Evolutionary conservation across 495 filamentous ascomycete genomes (phyloP).

Genomic region (Lasiosphaeria ovina): DNA sequence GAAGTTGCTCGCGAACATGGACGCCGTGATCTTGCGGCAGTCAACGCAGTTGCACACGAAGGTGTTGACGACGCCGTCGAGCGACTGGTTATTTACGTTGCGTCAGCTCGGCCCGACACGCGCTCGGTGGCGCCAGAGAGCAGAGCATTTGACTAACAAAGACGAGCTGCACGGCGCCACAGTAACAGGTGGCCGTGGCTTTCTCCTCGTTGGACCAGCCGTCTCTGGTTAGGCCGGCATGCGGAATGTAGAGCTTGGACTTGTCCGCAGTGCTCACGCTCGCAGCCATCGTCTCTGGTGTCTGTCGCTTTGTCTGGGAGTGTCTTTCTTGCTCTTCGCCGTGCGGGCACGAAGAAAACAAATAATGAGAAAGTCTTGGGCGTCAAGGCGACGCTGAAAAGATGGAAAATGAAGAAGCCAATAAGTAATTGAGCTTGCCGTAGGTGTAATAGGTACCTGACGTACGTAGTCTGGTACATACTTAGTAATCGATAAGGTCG

Average conservation of each 20-base stretch:
- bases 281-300: constrained; percentile 10
- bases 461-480: too few species aligned
- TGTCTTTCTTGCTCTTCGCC: neutral
- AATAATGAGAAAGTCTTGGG: neutral
- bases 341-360: neutral
- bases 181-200: constrained; percentile 56
- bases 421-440: neutral
- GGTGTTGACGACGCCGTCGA: constrained; percentile 44
- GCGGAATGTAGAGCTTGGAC: constrained; percentile 26
- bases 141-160: constrained; percentile 41
- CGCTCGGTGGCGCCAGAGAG: neutral
- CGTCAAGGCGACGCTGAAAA: neutral
- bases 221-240: constrained; percentile 28
- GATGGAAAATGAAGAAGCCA: neutral
- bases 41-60: constrained; percentile 59
- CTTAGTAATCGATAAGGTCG: neutral
- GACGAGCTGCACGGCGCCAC: constrained; percentile 53
- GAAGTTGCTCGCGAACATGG: constrained; percentile 59
- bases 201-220: constrained; percentile 41
- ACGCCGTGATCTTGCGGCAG: constrained; percentile 59
- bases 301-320: neutral
- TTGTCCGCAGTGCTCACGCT: constrained; percentile 9
- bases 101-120: constrained; percentile 3
- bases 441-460: neutral
- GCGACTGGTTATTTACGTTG: constrained; percentile 6